Base-by-base conservation (phyloP, 768 basidiomycete species). In the Sarcomyxa edulis region DNA sequence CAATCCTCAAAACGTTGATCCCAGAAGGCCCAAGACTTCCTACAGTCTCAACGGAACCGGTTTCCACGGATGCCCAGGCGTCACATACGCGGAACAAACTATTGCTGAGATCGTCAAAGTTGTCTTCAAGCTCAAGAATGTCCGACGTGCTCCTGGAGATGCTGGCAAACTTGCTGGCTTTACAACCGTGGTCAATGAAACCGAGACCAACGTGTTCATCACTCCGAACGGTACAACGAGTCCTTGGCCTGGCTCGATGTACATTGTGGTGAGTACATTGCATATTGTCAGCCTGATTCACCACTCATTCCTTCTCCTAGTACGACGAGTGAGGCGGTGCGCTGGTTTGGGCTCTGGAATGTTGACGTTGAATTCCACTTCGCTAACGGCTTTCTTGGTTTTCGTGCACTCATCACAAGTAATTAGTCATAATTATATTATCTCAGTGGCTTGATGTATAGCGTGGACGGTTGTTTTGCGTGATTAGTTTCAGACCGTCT, bases 111-210 rank as follows among this genome's bases (percentile, higher is more conserved):
- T 69, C 26, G 48, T 76, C 35, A 65, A 63, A 50, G 59, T 56
- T n/a, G 55, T 78, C 22, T 72, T 75, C 58, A 61, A 43, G 32
- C 46, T 67, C 22, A 59, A 64, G 45, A 71, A 71, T 46, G 42
- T 76, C 24, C 65, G 69, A 16, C 67, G 70, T 23, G 74, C 70
- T 1, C 55, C 64, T 10, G 74, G 72, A 1, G 48, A 58, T 33
- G 54, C 65, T 8, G 76, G 76, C 1, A 48, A 43, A 22, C 55
- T 74, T 15, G 50, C 52, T 16, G 50, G 60, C 4, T 65, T 65
- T 44, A 47, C 47, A 31, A 51, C 47, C 9, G 26, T 50, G 7
- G 36, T 62, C 9, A 53, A 57, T 26, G 58, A 62, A 39, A 63
- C 62, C 7, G 66, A 65, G 39, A 57, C 53, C 24, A 59, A 62